Conservation (phyloP, 768 basidiomycete species). For the Clitopilus passeckerianus region DNA sequence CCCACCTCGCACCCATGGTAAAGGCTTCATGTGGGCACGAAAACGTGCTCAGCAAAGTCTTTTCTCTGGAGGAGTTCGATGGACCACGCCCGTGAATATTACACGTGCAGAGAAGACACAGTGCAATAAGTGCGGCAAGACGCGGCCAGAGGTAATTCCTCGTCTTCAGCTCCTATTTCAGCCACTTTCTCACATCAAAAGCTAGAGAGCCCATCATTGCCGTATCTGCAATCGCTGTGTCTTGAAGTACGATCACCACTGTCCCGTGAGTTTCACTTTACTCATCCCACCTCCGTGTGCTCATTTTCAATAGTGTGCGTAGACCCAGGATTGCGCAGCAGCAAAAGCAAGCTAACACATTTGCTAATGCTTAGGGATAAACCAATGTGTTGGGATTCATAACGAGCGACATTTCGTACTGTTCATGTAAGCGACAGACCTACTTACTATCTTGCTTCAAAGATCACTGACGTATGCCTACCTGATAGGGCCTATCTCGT, state of each 20-base stretch:
- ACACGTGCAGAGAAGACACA: conserved; percentile 50
- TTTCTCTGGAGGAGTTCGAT: conserved; percentile 40
- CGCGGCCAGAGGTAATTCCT: conserved; percentile 71
- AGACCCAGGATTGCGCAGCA: not conserved
- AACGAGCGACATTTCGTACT: conserved; percentile 96
- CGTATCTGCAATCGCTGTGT: conserved; percentile 88
- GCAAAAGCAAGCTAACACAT: not conserved
- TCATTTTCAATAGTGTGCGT: conserved; percentile 32
- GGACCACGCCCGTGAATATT: conserved; percentile 45
- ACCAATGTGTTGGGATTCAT: conserved; percentile 93
- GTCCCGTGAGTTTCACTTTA: conserved; percentile 60
- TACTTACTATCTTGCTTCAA: not conserved
- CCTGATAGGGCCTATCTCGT: conserved; percentile 74
- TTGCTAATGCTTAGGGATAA: conserved; percentile 62
- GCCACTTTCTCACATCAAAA: conserved; percentile 4
- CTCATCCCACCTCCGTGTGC: conserved; percentile 1
- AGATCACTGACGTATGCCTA: not conserved
- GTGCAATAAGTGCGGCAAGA: conserved; percentile 65
- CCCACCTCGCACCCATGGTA: conserved; percentile 33
- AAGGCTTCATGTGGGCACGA: conserved; percentile 55
- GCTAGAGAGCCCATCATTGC: conserved; percentile 89
- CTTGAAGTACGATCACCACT: conserved; percentile 88
- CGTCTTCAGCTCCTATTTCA: not conserved
- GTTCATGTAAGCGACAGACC: conserved; percentile 68
- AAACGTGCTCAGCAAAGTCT: conserved; percentile 20